Percentiles rank a stretch among this genome's conserved stretches.
These are phyloP conservation scores for Diospyros lotus DNA, from an alignment of 148 eudicot species.

Conservation along the genomic window DNA sequence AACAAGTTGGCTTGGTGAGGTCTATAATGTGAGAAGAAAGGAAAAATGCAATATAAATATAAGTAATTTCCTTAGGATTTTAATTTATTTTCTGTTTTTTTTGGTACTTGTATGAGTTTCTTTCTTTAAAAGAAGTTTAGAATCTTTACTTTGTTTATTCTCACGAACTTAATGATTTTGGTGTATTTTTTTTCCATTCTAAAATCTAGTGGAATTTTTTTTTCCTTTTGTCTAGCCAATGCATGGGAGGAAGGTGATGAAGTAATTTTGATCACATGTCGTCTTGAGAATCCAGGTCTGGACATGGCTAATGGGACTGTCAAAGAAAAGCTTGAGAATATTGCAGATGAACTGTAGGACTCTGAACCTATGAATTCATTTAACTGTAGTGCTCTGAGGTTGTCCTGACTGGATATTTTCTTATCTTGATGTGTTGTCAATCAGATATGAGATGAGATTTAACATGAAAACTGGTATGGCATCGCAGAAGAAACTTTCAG, in stretches of 20 bases:
- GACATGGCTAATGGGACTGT: slow-evolving; percentile 61
- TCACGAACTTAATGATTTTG: neutral
- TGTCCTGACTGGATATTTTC: slow-evolving; percentile 10
- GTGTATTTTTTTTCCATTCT: neutral
- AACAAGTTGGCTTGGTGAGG: too few relatives aligned
- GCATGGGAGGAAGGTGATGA: slow-evolving; percentile 99
- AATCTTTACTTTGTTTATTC: neutral
- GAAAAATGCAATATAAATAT: neutral
- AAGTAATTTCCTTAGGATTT: too few relatives aligned
- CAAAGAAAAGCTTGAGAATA: slow-evolving; percentile 57
- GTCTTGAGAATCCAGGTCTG: slow-evolving; percentile 75
- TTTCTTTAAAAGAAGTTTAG: neutral
- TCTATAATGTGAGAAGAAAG: neutral
- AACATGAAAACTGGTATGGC: slow-evolving; percentile 81
- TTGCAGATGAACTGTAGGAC: slow-evolving; percentile 71
- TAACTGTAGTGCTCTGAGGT: neutral
- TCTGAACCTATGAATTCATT: neutral
- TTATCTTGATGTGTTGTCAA: neutral
- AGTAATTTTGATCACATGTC: slow-evolving; percentile 76
- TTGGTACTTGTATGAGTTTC: neutral
- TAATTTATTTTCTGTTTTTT: too few relatives aligned
- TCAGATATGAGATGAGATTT: slow-evolving; percentile 96
- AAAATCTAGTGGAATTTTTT: neutral
- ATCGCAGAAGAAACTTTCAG: slow-evolving; percentile 78
- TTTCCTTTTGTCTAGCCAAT: slow-evolving; percentile 47